phyloP scores from a whole-genome alignment of 495 filamentous ascomycete genomes.

The Penicillium psychrofluorescens region DNA sequence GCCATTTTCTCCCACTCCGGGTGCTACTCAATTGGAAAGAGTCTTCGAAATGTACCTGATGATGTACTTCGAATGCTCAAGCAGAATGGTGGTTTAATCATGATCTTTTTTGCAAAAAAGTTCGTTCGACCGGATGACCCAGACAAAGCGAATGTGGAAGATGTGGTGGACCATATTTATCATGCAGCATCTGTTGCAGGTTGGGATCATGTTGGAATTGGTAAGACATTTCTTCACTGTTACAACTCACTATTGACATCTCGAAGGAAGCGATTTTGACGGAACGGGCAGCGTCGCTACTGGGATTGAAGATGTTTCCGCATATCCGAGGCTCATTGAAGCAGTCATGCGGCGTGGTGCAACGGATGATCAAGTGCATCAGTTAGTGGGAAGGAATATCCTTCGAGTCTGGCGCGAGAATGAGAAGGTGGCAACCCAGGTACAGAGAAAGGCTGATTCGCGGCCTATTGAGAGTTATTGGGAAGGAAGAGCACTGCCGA shows the following conservation, averaged over 20 bases:
- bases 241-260: no score
- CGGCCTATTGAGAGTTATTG: no score
- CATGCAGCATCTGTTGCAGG: conserved; percentile 52
- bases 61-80: conserved; percentile 59
- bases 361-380: conserved; percentile 47
- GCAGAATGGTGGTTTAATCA: conserved; percentile 54
- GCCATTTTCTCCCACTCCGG: conserved; percentile 70
- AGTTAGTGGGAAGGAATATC: conserved; percentile 57
- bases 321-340: conserved; percentile 66
- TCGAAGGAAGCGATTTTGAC: conserved; percentile 61
- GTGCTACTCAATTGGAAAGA: conserved; percentile 58
- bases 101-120: conserved; percentile 67
- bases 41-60: conserved; percentile 68
- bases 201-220: conserved; percentile 64
- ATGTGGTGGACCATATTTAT: conserved; percentile 67
- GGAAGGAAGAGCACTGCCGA: no score
- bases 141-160: conserved; percentile 51
- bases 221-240: no score
- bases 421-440: conserved; percentile 18
- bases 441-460: no score
- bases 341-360: conserved; percentile 55
- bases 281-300: conserved; percentile 33
- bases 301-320: conserved; percentile 58
- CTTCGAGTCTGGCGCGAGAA: conserved; percentile 59
- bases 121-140: conserved; percentile 54